Conservation (phyloP, 805 yeast species). For the Wickerhamomyces bisporus region DNA sequence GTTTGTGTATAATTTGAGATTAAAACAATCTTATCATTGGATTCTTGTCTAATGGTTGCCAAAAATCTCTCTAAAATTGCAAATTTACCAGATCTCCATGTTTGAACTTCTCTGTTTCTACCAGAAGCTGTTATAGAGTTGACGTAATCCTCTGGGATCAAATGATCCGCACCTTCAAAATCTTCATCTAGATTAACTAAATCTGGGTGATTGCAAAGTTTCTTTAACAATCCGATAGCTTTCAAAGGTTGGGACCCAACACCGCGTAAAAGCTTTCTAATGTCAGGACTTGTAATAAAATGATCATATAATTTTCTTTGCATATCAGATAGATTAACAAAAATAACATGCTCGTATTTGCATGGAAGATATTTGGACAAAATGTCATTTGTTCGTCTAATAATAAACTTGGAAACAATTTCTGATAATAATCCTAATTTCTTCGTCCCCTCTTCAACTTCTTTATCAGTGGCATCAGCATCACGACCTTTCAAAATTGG, state of each 20-base stretch:
- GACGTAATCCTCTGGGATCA: constrained; percentile 73
- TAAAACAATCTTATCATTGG: constrained; percentile 91
- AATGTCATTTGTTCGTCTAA: constrained; percentile 92
- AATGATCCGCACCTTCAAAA: constrained; percentile 57
- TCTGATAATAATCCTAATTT: constrained; percentile 67
- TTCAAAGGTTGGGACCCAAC: constrained; percentile 78
- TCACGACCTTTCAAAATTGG: constrained; percentile 84
- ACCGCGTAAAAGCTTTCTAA: constrained; percentile 59
- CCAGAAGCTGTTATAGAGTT: constrained; percentile 39
- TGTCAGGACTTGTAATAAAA: constrained; percentile 75
- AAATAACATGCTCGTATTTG: constrained; percentile 95
- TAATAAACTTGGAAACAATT: constrained; percentile 83
- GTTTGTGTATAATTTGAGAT: constrained; percentile 96
- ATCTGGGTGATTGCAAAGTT: constrained; percentile 93
- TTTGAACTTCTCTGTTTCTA: constrained; percentile 67
- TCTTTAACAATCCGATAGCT: constrained; percentile 84
- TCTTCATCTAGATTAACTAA: constrained; percentile 72
- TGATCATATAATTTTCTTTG: constrained; percentile 68
- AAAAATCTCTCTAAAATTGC: constrained; percentile 80
- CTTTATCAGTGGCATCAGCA: constrained; percentile 80
- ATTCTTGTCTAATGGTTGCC: constrained; percentile 66
- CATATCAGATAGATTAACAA: constrained; percentile 75
- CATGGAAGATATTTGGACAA: constrained; percentile 91
- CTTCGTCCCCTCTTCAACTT: constrained; percentile 59
- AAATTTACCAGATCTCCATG: constrained; percentile 85